These are phyloP conservation scores for Phytopythium aichiense DNA, from an alignment of 352 stramenopile genomes.

Conservation along the genomic window DNA sequence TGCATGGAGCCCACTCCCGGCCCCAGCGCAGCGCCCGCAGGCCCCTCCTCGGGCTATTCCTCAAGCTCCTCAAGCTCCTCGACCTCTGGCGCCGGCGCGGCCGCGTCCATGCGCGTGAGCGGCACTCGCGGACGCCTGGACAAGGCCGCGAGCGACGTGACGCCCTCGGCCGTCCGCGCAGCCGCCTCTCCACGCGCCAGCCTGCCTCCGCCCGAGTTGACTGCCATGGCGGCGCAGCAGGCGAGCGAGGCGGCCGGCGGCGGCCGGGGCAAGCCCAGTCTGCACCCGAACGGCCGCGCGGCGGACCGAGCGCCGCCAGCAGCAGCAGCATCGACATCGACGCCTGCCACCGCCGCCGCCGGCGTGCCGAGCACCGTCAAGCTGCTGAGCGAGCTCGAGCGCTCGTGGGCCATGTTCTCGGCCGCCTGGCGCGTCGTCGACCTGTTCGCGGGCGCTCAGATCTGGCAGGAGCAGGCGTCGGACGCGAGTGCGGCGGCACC, in stretches of 20 bases:
- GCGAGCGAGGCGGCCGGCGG: neutral
- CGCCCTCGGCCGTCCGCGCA: too few relatives aligned
- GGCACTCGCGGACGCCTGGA: neutral
- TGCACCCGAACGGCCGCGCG: slow-evolving; percentile 8
- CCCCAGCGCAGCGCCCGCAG: neutral
- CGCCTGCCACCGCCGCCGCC: slow-evolving; percentile 16
- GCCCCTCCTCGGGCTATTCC: neutral
- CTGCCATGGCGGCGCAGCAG: slow-evolving; percentile 2
- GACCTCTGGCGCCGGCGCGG: neutral
- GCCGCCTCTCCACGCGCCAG: slow-evolving; percentile 1
- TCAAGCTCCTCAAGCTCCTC: neutral
- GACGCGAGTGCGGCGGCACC: slow-evolving; percentile 1
- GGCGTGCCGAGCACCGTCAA: slow-evolving; percentile 54
- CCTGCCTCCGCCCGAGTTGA: slow-evolving; percentile 4
- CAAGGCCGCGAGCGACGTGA: slow-evolving; percentile 5
- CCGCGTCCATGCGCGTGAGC: neutral
- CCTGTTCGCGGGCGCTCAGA: slow-evolving; percentile 61
- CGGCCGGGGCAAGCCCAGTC: slow-evolving; percentile 8
- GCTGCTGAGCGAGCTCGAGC: slow-evolving; percentile 67
- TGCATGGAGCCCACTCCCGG: neutral
- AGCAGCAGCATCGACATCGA: slow-evolving; percentile 9
- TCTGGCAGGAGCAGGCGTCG: slow-evolving; percentile 51
- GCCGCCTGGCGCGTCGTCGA: slow-evolving; percentile 63
- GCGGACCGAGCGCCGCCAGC: slow-evolving; percentile 5
- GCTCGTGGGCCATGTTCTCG: slow-evolving; percentile 69